Base-by-base conservation (phyloP, 768 basidiomycete genomes). In the Termitomyces sp. region DNA sequence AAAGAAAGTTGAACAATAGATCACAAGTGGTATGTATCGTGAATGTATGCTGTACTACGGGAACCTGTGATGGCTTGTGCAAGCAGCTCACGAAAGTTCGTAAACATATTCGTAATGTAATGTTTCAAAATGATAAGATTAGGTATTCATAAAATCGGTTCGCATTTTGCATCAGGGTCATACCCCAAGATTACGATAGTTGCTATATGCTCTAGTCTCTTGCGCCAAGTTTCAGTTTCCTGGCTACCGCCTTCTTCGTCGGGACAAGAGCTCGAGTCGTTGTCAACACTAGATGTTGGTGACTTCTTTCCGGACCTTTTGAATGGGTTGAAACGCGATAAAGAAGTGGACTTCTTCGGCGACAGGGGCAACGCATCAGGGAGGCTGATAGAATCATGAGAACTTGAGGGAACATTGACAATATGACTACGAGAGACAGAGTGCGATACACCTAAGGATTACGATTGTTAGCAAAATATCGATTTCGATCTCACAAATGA, bases 161-260 rank as follows among this genome's bases (percentile, higher is more conserved):
- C 12, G 2, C 49, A 11, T 49, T 38, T 38, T 2, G 40, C 48
- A 31, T 57, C 49, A 47, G 38, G 54, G 38, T 56, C 9, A 31
- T 61, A 57, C 9, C 56, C 50, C 25, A 61, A 34, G 40, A 57
- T 46, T 31, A 42, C 53, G 25, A 58, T 48, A 8, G 25, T 54
- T 36, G 57, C 59, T 29, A 58, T 31, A 40, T 54, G 62, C 37
- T 45, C 34, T 49, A 63, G 37, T 38, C 38, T 63, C 36, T 61
- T 61, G 31, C 38, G 25, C 60, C 63, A 65, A 32, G 51, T 32
- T 11, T 31, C 42, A 43, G 2, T 32, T 12, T 56, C 17, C 38
- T 38, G 46, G 47, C 42, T 2, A 15, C 20, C 14, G 31, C 20
- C 51, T 29, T 51, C 49, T 12, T 48, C 48, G 3, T 54, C 45